Evolutionary conservation across 805 yeast genomes (phyloP).

Genomic region (Metschnikowia noctiluminum): DNA sequence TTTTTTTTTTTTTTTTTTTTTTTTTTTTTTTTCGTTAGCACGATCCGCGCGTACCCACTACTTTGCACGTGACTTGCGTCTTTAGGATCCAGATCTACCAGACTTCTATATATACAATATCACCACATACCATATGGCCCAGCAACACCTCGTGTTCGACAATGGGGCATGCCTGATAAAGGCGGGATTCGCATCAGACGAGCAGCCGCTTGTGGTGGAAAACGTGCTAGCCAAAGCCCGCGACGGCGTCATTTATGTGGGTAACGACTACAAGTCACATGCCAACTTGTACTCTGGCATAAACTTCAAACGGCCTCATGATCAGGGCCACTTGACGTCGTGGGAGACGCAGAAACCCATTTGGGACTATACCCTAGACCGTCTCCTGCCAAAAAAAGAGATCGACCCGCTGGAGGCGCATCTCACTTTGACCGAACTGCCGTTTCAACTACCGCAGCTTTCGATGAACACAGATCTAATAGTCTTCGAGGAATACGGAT

Average conservation of each 20-base stretch:
- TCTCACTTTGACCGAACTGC: conserved; percentile 73
- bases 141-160: conserved; percentile 58
- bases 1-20: too few relatives aligned
- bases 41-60: too few relatives aligned
- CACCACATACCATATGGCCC: too few relatives aligned
- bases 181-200: conserved; percentile 30
- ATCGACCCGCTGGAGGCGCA: conserved; percentile 49
- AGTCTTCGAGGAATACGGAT: conserved; percentile 89
- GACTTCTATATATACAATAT: too few relatives aligned
- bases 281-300: conserved; percentile 75
- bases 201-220: conserved; percentile 48
- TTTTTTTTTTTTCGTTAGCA: too few relatives aligned
- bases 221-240: conserved; percentile 73
- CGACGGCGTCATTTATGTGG: conserved; percentile 70
- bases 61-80: too few relatives aligned
- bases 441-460: conserved; percentile 75
- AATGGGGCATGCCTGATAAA: conserved; percentile 88
- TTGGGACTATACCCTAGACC: conserved; percentile 76
- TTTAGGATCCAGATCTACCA: too few relatives aligned
- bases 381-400: conserved; percentile 36
- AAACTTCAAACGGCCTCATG: conserved; percentile 75
- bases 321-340: conserved; percentile 81
- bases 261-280: conserved; percentile 57
- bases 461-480: conserved; percentile 87
- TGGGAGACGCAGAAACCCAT: conserved; percentile 89